A percentile compares a stretch with the other conserved stretches of the same genome.
These are phyloP conservation scores for Liriodendron chinense DNA, from an alignment of 164 flowering plant species.

Conservation along the genomic window DNA sequence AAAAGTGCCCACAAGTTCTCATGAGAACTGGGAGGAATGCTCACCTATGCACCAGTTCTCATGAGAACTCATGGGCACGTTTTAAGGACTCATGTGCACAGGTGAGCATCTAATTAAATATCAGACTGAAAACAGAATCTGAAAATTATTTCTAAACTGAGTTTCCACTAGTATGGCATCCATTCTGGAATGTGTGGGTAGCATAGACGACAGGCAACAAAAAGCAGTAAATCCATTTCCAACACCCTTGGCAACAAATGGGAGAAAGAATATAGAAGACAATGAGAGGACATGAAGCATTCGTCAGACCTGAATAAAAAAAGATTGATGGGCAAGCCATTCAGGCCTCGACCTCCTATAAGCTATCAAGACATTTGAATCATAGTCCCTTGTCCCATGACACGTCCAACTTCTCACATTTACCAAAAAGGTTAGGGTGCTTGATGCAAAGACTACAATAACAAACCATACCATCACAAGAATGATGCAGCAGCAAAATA, in stretches of 20 bases:
- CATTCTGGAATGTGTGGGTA: not conserved
- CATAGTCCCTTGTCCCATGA: slow-evolving; percentile 88
- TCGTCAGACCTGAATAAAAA: slow-evolving; percentile 69
- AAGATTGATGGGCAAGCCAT: slow-evolving; percentile 81
- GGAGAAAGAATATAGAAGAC: not conserved
- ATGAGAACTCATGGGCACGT: no score
- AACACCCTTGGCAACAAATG: not conserved
- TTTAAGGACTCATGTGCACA: no score
- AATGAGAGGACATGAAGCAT: not conserved
- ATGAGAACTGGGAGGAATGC: no score
- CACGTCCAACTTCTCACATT: slow-evolving; percentile 91
- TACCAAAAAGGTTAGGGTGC: slow-evolving; percentile 89
- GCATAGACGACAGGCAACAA: not conserved
- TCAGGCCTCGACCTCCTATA: no score
- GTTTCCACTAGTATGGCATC: not conserved
- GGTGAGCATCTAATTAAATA: no score
- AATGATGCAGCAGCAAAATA: not conserved
- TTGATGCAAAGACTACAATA: slow-evolving; percentile 69
- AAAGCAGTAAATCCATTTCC: not conserved
- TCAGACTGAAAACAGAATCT: not conserved
- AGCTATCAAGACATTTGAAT: slow-evolving; percentile 70
- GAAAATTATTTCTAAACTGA: not conserved
- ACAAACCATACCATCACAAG: slow-evolving; percentile 1
- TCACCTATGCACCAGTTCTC: no score
- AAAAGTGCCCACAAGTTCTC: no score